Percentiles rank a stretch among this genome's conserved stretches.
Evolutionary conservation across 306 rosid genomes (phyloP).

Genomic region (Cucurbita argyrosperma): DNA sequence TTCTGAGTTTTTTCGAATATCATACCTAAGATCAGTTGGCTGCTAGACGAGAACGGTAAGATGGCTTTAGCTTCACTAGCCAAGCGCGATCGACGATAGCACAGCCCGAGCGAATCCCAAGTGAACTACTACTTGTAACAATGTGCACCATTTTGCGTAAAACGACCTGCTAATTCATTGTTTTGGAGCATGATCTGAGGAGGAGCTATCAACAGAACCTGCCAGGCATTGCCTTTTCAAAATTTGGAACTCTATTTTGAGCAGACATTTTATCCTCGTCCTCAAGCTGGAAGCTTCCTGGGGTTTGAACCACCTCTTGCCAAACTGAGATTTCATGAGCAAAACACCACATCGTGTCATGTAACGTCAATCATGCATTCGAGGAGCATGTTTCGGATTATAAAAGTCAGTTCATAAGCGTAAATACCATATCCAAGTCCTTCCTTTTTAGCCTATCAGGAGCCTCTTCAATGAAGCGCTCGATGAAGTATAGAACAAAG

Average conservation of each 20-base stretch:
- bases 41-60: background rate
- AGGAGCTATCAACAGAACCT: conserved; percentile 10
- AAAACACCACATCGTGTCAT: background rate
- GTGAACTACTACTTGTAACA: background rate
- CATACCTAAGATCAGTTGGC: background rate
- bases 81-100: background rate
- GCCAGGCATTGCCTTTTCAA: background rate
- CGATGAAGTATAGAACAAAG: conserved; percentile 71
- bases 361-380: background rate
- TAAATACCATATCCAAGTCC: conserved; percentile 60
- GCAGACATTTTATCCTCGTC: conserved; percentile 44
- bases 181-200: conserved; percentile 1
- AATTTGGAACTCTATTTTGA: conserved; percentile 33
- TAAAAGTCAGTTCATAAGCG: background rate
- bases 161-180: background rate
- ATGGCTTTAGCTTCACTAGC: background rate
- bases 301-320: conserved; percentile 77
- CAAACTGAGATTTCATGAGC: conserved; percentile 39
- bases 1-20: background rate
- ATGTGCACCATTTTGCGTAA: background rate
- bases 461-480: conserved; percentile 73
- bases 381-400: background rate
- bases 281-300: conserved; percentile 82
- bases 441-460: conserved; percentile 57
- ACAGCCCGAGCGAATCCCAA: background rate